Evolutionary conservation across 2,329 filamentous ascomycete genomes (phyloP), one percentile per base, ranked within the genome.

Genomic region (Trichoderma aggressivum): DNA sequence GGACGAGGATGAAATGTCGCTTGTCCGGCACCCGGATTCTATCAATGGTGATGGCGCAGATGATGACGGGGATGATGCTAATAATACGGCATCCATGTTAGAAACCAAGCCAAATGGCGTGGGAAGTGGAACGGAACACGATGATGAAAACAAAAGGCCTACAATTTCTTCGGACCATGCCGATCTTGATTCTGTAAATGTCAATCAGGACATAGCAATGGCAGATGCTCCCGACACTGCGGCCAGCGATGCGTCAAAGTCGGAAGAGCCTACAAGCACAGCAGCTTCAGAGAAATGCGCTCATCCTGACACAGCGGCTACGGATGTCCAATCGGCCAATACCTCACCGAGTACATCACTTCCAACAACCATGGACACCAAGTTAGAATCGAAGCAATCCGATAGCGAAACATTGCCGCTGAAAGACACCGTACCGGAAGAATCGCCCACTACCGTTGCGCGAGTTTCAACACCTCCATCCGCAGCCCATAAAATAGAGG

Each of bases 401-500:
- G 55, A 36, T 2, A 30, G 47, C n/a, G 55, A 70, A 36, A 12
- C 10, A 7, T 12, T 16, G 8, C n/a, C 47, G 24, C 3, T 32
- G 12, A 53, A 65, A 26, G 50, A 61, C 26, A 5, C 81, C 34
- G 77, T 78, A 3, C 56, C 28, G 32, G 77, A 74, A 7, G 78
- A 78, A 12, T 78, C 73, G 5, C 62, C 67, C 12, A 82, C 79
- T 60, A 77, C 78, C 72, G 82, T 81, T n/a, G 75, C 73, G 2
- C 80, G 82, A 3, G 80, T 81, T 2, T 75, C 72, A 12, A 69
- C 73, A 5, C 60, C 74, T n/a, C 77, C 79, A 2, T 77, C 1
- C 24, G 14, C 63, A n/a, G 14, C 24, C 18, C 84, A 86, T 71
- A 92, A 91, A 75, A 94, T 90, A 0, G 90, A 92, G 8, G 88